Conservation (phyloP, 163 green algal genomes). For the Prototheca cutis region DNA sequence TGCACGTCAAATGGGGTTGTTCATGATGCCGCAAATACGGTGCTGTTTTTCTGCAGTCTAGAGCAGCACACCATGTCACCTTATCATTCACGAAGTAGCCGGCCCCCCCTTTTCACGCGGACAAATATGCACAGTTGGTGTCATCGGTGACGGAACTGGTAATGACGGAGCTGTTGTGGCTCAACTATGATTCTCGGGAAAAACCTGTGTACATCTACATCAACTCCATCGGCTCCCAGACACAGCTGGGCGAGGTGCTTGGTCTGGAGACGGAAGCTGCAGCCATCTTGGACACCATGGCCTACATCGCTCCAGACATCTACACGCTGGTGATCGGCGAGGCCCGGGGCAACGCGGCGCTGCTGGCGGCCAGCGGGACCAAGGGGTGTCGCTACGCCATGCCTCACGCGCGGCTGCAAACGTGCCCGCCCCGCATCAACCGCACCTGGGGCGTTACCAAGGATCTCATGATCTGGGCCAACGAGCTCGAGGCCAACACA, state of each 20-base stretch:
- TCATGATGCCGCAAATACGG: too few relatives aligned
- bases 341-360: conserved; percentile 71
- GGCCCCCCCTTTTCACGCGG: too few relatives aligned
- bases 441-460: conserved; percentile 49
- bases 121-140: conserved; percentile 76
- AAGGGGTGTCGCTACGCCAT: conserved; percentile 63
- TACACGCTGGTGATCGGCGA: conserved; percentile 62
- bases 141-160: conserved; percentile 77
- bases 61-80: too few relatives aligned
- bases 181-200: conserved; percentile 68
- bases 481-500: conserved; percentile 61
- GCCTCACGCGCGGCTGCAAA: conserved; percentile 66
- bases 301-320: conserved; percentile 65
- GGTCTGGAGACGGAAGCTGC: conserved; percentile 82
- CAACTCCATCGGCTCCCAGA: conserved; percentile 76
- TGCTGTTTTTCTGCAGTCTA: too few relatives aligned
- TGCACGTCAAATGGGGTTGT: too few relatives aligned
- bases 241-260: conserved; percentile 42
- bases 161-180: conserved; percentile 80
- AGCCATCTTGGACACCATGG: conserved; percentile 78
- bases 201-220: conserved; percentile 87
- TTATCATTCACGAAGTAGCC: too few relatives aligned
- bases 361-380: conserved; percentile 66
- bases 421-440: conserved; percentile 54
- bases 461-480: conserved; percentile 64